Evolutionary conservation across 352 stramenopile species (phyloP).

Genomic region (Aphanomyces euteiches): DNA sequence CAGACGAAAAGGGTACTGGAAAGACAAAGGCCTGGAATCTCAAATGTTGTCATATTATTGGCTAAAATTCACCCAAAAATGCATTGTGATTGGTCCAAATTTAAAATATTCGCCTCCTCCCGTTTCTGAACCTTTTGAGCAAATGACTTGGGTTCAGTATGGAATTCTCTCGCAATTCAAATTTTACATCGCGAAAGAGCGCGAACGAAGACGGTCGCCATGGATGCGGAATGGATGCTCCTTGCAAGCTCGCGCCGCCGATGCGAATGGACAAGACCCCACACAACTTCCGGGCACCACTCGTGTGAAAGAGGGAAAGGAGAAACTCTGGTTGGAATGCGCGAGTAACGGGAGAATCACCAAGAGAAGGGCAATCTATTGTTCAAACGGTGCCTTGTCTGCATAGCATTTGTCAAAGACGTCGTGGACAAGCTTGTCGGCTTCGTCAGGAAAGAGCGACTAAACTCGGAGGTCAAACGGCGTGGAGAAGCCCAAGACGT

Average conservation of each 20-base stretch:
- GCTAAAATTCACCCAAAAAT: background rate
- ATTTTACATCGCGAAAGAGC: background rate
- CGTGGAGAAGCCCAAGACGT: constrained; percentile 22
- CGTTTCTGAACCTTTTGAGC: background rate
- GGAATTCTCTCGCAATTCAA: background rate
- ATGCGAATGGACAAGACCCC: too few species aligned
- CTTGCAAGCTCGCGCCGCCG: too few species aligned
- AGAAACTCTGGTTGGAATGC: too few species aligned
- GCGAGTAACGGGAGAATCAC: background rate
- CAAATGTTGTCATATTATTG: background rate
- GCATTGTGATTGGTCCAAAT: background rate
- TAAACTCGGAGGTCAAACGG: constrained; percentile 32
- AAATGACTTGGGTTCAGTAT: background rate
- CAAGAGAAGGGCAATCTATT: constrained; percentile 5
- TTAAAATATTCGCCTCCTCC: background rate
- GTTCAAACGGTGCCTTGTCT: constrained; percentile 59
- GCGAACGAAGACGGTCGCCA: too few species aligned
- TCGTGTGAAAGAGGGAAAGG: too few species aligned
- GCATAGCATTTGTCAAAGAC: constrained; percentile 77
- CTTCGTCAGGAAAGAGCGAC: constrained; percentile 76
- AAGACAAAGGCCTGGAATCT: background rate
- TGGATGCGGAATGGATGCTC: too few species aligned
- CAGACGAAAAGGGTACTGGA: constrained; percentile 19
- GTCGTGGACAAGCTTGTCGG: constrained; percentile 59
- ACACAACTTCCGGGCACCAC: too few species aligned